Evolutionary conservation across 108 stramenopile genomes (phyloP).

Genomic region (Pseudonitzschia delicatissima): DNA sequence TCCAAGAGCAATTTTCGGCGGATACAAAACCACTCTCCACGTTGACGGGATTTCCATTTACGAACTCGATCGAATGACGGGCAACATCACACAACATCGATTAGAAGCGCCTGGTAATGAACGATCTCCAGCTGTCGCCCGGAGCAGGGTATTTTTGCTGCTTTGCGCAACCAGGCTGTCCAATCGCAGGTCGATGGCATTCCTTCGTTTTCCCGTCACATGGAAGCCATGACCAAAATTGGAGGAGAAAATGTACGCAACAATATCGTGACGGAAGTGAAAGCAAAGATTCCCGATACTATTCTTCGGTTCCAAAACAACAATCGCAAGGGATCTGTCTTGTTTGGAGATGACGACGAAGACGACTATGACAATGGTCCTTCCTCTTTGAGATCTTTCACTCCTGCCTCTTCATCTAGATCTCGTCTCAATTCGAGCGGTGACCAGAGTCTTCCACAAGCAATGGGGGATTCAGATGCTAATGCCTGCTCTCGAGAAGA

Average conservation of each 20-base stretch:
- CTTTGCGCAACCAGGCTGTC: slow-evolving; percentile 26
- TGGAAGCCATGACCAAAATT: slow-evolving; percentile 2
- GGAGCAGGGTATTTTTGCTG: slow-evolving; percentile 64
- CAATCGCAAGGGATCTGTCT: slow-evolving; percentile 2
- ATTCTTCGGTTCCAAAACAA: slow-evolving; percentile 12
- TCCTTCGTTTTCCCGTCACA: slow-evolving; percentile 24
- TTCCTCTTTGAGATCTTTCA: not conserved
- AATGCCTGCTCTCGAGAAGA: slow-evolving; percentile 45
- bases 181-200: slow-evolving; percentile 33
- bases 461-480: not conserved
- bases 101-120: slow-evolving; percentile 70
- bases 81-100: slow-evolving; percentile 71
- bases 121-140: slow-evolving; percentile 59
- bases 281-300: not conserved
- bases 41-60: slow-evolving; percentile 84
- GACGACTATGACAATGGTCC: not conserved
- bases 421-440: not conserved
- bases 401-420: not conserved
- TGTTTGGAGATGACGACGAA: slow-evolving; percentile 7
- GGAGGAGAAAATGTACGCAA: not conserved
- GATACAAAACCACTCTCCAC: slow-evolving; percentile 54
- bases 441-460: not conserved
- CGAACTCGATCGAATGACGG: slow-evolving; percentile 55
- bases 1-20: slow-evolving; percentile 69
- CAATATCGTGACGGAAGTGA: not conserved